Base-by-base conservation (phyloP, 2,329 filamentous ascomycete genomes). In the Xylaria sp. region DNA sequence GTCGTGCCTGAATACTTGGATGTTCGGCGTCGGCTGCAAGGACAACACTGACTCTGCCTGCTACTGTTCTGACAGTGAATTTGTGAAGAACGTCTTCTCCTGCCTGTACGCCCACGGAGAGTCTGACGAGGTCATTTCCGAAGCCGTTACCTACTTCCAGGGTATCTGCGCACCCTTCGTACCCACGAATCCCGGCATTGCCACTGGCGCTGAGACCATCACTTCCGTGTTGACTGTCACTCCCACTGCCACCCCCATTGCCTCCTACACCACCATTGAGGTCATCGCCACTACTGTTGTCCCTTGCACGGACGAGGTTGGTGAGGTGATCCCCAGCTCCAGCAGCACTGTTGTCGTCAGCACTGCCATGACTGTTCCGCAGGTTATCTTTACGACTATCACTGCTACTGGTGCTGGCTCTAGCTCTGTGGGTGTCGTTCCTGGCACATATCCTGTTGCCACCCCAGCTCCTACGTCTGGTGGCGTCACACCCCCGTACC, bases 1-100 rank as follows among this genome's bases (percentile, higher is more conserved):
- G 66, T 87, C 87, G 74, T 98, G 94, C 83, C 81, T 98, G 79
- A 95, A 94, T 85, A 96, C 93, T 72, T 97, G 92, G 91, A 79
- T 96, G 72, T 85, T 86, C 75, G 79, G 83, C 63, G 85, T 90
- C 52, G 81, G 85, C 74, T 98, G 94, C 86, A 83, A 84, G 71
- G 88, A 91, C 80, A 97, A 97, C 87, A 89, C 90, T 43, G 92
- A 97, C 73, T 79, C 83, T 62, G 78, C 80, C 68, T 98, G 94
- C 87, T 97, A 91, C 89, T 98, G 94, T 87, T 90, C 91, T 69
- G 85, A 90, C 74, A 76, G 83, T 63, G 80, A 86, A 57, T 94
- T 95, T 79, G 90, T 93, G 73, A 82, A 87, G 76, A 89, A 88
- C 73, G 87, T 97, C 75, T 94, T 91, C 76, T 80, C 85, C 64